phyloP scores from a whole-genome alignment of 257 asterid genomes.

The Scutellaria minor region DNA sequence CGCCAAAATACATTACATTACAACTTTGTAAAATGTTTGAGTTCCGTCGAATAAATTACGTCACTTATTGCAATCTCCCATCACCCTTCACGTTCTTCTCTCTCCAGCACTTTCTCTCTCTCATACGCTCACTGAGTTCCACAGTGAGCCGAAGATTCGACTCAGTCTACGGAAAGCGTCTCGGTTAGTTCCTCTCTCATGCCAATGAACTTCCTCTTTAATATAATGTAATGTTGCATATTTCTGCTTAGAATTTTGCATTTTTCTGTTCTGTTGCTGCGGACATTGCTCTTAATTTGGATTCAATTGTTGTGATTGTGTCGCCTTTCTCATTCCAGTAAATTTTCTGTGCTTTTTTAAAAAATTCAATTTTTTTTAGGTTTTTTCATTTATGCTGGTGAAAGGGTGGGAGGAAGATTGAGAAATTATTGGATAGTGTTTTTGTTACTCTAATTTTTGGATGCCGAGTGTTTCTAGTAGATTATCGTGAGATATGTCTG shows the following conservation, averaged over 20 bases:
- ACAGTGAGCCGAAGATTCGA: not conserved
- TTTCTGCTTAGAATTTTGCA: constrained; percentile 11
- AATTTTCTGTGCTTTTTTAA: not conserved
- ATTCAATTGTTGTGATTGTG: not conserved
- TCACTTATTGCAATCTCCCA: constrained; percentile 24
- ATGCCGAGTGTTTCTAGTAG: not conserved
- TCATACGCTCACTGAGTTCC: constrained; percentile 15
- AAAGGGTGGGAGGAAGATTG: not conserved
- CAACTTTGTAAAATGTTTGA: constrained; percentile 37
- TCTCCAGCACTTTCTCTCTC: constrained; percentile 14
- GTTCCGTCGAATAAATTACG: constrained; percentile 51
- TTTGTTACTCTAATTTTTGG: constrained; percentile 4
- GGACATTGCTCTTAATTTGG: constrained; percentile 2
- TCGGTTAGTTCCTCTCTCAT: constrained; percentile 11
- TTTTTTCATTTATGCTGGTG: not conserved
- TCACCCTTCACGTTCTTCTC: constrained; percentile 19
- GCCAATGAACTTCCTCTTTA: constrained; percentile 4
- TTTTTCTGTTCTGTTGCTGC: not conserved
- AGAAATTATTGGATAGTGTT: not conserved
- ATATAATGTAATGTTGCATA: constrained; percentile 4
- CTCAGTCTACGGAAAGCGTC: constrained; percentile 8
- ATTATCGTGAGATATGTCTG: not conserved
- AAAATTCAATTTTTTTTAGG: not conserved
- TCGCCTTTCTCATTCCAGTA: not conserved
- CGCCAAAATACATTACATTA: constrained; percentile 44